Evolutionary conservation across 2,329 filamentous ascomycete genomes (phyloP), one percentile per base, ranked within the genome.

Genomic region (Sporothrix mexicana): DNA sequence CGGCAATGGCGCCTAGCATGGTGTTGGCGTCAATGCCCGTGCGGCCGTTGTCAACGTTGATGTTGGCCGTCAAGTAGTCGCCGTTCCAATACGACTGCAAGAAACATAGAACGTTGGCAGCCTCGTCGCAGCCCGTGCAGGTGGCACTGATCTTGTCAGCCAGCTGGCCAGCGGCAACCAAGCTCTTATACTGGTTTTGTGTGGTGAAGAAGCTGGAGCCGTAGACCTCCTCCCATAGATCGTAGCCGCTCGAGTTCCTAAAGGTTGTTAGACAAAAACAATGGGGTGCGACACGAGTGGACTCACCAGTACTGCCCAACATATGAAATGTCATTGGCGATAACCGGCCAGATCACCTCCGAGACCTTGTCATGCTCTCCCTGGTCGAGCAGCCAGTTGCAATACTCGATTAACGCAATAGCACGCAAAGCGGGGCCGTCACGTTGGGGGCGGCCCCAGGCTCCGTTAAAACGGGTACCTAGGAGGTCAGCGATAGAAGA

Each of bases 191-290:
- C 36, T 64, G 61, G 36, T 64, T 64, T n/a, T 64, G 61, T 4
- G 61, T 64, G 17, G 61, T 45, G 36, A 64, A 64, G 41, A 64
- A 64, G 9, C 61, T 64, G 4, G 61, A 45, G 17, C 36, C 61
- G 36, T 64, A 64, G 17, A 64, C 61, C 61, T 64, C 61, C n/a
- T 64, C 61, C 61, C 61, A 64, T n/a, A 64, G 61, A 43, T 64
- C 61, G 41, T 64, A 64, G 15, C 61, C 61, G 41, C 36, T 53
- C 61, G 61, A 20, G 61, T 64, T 64, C 61, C 61, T 64, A 45
- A 13, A 20, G 41, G n/a, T 2, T 64, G n/a, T 45, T 45, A 20
- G 61, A 10, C 7, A n/a, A 8, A 17, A 30, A 61, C 7, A 61
- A 36, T n/a, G 51, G 17, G 51, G 20, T 53, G 17, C 51, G 25